Percentiles rank a stretch among this genome's conserved stretches.
Conservation (phyloP, 257 asterid genomes). For the Lycium ferocissimum region DNA sequence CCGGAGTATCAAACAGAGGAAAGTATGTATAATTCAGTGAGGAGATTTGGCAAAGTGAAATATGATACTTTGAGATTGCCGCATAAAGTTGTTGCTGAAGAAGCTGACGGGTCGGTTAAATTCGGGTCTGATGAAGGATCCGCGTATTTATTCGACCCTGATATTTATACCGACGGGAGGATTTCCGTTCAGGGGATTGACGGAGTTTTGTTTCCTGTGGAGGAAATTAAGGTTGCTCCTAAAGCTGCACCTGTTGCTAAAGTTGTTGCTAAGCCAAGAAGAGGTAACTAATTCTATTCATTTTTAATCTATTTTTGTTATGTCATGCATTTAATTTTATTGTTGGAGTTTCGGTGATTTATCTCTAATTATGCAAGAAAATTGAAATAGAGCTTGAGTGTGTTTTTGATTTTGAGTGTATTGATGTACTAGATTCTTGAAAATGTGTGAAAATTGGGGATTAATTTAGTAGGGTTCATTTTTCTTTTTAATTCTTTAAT, state of each 20-base stretch:
- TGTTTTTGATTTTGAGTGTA: no score
- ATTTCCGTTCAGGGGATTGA: slow-evolving; percentile 97
- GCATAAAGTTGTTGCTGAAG: slow-evolving; percentile 87
- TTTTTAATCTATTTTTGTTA: slow-evolving; percentile 16
- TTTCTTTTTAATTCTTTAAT: not conserved
- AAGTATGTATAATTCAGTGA: slow-evolving; percentile 90
- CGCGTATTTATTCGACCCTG: slow-evolving; percentile 88
- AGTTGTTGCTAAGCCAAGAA: slow-evolving; percentile 57
- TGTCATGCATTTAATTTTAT: not conserved
- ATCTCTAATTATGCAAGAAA: not conserved
- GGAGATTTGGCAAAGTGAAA: slow-evolving; percentile 84
- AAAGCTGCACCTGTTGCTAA: slow-evolving; percentile 60
- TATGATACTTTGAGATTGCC: slow-evolving; percentile 87
- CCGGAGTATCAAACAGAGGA: slow-evolving; percentile 98
- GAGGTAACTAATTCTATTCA: slow-evolving; percentile 53
- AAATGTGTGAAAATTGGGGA: not conserved
- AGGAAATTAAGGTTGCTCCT: slow-evolving; percentile 52
- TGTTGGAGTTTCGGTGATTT: not conserved
- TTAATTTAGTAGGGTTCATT: not conserved
- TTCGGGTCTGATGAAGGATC: slow-evolving; percentile 77
- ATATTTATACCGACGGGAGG: slow-evolving; percentile 91
- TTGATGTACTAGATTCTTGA: not conserved
- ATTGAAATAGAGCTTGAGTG: not conserved
- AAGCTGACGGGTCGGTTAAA: slow-evolving; percentile 90
- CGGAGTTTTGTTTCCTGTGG: slow-evolving; percentile 75